phyloP scores from a whole-genome alignment of 2,329 filamentous ascomycete genomes.

The Xylaria sp. region DNA sequence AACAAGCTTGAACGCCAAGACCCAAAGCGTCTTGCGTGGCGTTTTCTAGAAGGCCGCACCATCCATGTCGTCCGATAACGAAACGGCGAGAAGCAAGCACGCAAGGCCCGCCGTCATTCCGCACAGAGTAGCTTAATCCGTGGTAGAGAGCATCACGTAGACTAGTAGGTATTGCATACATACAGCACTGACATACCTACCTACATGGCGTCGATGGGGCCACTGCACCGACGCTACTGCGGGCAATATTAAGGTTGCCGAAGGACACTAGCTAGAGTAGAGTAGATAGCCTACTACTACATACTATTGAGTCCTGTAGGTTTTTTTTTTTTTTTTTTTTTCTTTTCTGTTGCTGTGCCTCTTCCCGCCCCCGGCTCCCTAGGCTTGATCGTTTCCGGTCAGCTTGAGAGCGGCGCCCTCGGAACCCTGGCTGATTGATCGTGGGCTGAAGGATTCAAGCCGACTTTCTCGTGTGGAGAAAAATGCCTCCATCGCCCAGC shows the following conservation, averaged over 20 bases:
- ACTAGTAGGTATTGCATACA: constrained; percentile 8
- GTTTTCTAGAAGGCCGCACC: constrained; percentile 36
- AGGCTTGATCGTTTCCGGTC: constrained; percentile 27
- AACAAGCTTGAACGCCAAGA: constrained; percentile 38
- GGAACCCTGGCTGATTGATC: constrained; percentile 24
- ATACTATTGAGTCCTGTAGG: neutral
- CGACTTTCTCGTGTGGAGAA: constrained; percentile 27
- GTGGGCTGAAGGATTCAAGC: constrained; percentile 37
- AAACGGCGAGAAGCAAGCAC: constrained; percentile 30
- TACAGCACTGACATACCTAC: neutral
- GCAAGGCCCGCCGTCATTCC: constrained; percentile 22
- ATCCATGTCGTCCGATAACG: constrained; percentile 36
- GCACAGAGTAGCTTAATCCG: constrained; percentile 16
- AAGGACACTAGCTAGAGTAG: constrained; percentile 15
- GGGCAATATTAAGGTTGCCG: constrained; percentile 37
- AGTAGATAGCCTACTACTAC: neutral
- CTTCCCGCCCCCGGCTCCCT: constrained; percentile 5
- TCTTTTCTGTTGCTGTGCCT: neutral
- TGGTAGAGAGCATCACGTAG: constrained; percentile 14
- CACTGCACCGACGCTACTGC: constrained; percentile 30
- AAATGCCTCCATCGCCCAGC: constrained; percentile 25
- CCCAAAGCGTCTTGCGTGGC: constrained; percentile 25
- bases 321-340: neutral
- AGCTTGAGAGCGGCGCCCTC: neutral
- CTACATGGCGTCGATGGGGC: constrained; percentile 11